Conservation (phyloP, 140 eudicot species). For the Senecio squalidus region DNA sequence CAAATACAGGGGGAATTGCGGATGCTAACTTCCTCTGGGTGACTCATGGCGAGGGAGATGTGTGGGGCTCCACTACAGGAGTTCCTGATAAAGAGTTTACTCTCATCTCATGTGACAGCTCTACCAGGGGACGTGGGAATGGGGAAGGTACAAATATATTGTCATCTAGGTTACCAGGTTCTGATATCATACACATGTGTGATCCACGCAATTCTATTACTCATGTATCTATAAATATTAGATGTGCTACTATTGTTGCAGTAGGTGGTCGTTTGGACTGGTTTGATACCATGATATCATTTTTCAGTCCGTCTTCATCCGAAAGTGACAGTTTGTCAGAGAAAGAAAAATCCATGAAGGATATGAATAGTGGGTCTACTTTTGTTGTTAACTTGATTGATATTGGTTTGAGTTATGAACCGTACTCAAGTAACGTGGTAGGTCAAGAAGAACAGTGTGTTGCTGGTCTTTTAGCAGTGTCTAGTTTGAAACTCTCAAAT, state of each 20-base stretch:
- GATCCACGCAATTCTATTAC: constrained; percentile 46
- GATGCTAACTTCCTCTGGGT: constrained; percentile 59
- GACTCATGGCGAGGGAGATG: constrained; percentile 63
- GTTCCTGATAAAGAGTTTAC: constrained; percentile 46
- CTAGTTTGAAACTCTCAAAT: constrained; percentile 59
- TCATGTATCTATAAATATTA: constrained; percentile 48
- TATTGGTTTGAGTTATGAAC: constrained; percentile 87
- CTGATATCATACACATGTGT: constrained; percentile 61
- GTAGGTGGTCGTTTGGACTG: constrained; percentile 92
- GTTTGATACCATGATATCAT: constrained; percentile 53
- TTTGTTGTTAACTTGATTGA: constrained; percentile 75
- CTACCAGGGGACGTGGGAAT: constrained; percentile 74
- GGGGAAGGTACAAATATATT: constrained; percentile 85
- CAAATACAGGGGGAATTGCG: constrained; percentile 56
- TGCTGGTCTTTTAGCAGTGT: constrained; percentile 81
- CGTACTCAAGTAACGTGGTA: constrained; percentile 26
- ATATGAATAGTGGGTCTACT: constrained; percentile 35
- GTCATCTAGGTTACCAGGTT: constrained; percentile 69
- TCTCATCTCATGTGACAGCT: constrained; percentile 64
- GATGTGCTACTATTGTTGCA: constrained; percentile 77
- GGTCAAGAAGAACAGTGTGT: constrained; percentile 29
- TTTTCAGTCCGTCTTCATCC: constrained; percentile 49
- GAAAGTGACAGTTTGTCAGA: constrained; percentile 23
- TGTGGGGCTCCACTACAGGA: constrained; percentile 64
- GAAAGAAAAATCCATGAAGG: constrained; percentile 21